Evolutionary conservation across 2,329 filamentous ascomycete genomes (phyloP).

Genomic region (Pestalotiopsis sp.): DNA sequence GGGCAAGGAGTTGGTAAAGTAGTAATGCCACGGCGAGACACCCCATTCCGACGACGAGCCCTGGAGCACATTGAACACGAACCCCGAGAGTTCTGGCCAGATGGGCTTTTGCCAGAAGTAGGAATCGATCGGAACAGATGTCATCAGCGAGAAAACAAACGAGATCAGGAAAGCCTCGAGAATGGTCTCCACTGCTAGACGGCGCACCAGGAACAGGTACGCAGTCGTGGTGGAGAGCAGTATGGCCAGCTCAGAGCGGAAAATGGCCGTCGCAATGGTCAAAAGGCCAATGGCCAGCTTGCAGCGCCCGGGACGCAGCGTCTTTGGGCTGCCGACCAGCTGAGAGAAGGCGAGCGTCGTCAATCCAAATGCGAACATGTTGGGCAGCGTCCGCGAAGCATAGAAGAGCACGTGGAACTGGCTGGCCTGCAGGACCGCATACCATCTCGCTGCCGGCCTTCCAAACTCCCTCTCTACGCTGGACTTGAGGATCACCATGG

Average conservation of each 20-base stretch:
- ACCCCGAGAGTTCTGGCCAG: conserved; percentile 90
- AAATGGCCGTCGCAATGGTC: conserved; percentile 79
- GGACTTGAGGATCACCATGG: conserved; percentile 66
- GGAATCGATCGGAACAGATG: conserved; percentile 80
- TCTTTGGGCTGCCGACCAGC: conserved; percentile 39
- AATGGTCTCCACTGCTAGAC: conserved; percentile 40
- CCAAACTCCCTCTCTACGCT: conserved; percentile 72
- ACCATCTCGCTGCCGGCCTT: conserved; percentile 72
- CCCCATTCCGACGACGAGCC: conserved; percentile 89
- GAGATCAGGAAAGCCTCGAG: conserved; percentile 68
- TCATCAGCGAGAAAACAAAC: conserved; percentile 63
- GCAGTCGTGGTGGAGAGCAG: conserved; percentile 70
- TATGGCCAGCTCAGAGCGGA: conserved; percentile 86
- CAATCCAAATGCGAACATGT: conserved; percentile 92
- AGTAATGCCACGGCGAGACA: conserved; percentile 81
- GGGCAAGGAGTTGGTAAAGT: conserved; percentile 80
- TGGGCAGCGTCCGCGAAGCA: conserved; percentile 86
- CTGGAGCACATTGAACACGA: conserved; percentile 87
- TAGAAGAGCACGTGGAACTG: conserved; percentile 97
- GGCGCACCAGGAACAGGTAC: conserved; percentile 55
- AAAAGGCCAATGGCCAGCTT: conserved; percentile 72
- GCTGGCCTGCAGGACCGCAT: conserved; percentile 71
- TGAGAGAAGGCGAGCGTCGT: conserved; percentile 67
- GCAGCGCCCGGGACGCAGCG: conserved; percentile 44
- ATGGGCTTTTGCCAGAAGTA: conserved; percentile 89